Conservation (phyloP, 2,329 filamentous ascomycete species). For the Phyllachora maydis region DNA sequence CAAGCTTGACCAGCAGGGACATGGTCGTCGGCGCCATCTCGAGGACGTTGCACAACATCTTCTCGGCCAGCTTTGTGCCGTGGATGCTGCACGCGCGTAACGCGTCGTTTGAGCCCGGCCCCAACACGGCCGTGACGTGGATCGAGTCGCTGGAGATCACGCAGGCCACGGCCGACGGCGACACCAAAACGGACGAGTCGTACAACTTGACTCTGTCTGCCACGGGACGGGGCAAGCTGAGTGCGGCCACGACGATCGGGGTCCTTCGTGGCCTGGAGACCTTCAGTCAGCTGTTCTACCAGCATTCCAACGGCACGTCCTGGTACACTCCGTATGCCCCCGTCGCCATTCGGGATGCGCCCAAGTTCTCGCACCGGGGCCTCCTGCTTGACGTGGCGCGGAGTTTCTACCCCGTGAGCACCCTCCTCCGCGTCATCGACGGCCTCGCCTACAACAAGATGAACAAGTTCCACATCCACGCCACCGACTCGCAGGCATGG, state of each 20-base stretch:
- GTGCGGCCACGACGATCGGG: conserved; percentile 45
- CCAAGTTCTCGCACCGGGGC: conserved; percentile 58
- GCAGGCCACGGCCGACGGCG: conserved; percentile 32
- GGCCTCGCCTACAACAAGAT: conserved; percentile 62
- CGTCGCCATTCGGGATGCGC: conserved; percentile 49
- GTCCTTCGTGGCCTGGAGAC: conserved; percentile 55
- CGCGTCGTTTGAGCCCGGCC: conserved; percentile 39
- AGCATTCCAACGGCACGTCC: conserved; percentile 33
- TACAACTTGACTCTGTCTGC: conserved; percentile 44
- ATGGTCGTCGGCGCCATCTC: conserved; percentile 34
- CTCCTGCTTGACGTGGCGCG: conserved; percentile 62
- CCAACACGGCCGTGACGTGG: conserved; percentile 18
- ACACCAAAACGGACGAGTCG: conserved; percentile 47
- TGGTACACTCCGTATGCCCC: conserved; percentile 56
- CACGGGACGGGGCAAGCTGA: conserved; percentile 38
- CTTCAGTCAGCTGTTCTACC: conserved; percentile 62
- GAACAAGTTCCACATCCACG: conserved; percentile 63
- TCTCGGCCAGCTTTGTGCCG: conserved; percentile 48
- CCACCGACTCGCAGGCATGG: conserved; percentile 72
- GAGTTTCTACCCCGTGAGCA: conserved; percentile 44
- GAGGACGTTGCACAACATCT: conserved; percentile 42
- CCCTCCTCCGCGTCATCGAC: conserved; percentile 59
- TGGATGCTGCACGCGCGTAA: conserved; percentile 56
- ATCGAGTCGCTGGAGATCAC: conserved; percentile 40
- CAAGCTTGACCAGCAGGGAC: conserved; percentile 23